A percentile compares a stretch with the other conserved stretches of the same genome.
Conservation (phyloP, 495 filamentous ascomycete species). For the Cercophora samala region DNA sequence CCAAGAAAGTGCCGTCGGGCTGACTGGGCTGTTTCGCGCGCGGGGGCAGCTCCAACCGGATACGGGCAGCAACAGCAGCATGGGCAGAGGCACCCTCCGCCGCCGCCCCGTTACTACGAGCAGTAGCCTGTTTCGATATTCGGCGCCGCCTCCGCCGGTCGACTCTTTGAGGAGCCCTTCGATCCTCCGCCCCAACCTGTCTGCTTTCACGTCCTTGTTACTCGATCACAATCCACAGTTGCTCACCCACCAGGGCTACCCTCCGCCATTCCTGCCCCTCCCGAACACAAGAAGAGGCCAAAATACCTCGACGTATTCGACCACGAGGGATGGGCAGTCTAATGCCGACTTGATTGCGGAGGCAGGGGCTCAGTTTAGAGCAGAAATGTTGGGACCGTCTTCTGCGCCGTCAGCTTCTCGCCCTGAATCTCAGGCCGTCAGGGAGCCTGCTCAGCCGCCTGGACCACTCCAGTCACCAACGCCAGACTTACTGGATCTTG, state of each 20-base stretch:
- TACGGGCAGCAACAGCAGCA: background rate
- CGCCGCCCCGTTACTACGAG: background rate
- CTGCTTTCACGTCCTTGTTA: background rate
- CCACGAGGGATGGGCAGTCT: background rate
- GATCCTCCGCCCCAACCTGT: background rate
- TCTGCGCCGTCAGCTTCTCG: too few relatives aligned
- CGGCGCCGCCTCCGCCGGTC: background rate
- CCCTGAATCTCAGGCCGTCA: too few relatives aligned
- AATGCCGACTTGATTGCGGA: background rate
- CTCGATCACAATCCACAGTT: background rate
- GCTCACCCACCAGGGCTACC: too few relatives aligned
- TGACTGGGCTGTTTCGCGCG: slow-evolving; percentile 3
- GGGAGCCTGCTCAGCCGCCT: too few relatives aligned
- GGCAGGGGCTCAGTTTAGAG: background rate
- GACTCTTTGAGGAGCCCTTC: background rate
- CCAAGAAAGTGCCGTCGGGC: background rate
- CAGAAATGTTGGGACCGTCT: background rate
- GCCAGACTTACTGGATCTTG: too few relatives aligned
- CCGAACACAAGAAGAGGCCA: background rate
- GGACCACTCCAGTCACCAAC: too few relatives aligned
- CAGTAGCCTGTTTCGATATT: background rate
- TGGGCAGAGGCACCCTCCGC: background rate
- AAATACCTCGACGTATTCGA: background rate
- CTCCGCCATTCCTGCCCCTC: too few relatives aligned
- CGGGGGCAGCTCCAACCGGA: background rate